Percentiles rank a stretch among this genome's conserved stretches.
Evolutionary conservation across 495 filamentous ascomycete genomes (phyloP).

Genomic region (Penicillium taxi): DNA sequence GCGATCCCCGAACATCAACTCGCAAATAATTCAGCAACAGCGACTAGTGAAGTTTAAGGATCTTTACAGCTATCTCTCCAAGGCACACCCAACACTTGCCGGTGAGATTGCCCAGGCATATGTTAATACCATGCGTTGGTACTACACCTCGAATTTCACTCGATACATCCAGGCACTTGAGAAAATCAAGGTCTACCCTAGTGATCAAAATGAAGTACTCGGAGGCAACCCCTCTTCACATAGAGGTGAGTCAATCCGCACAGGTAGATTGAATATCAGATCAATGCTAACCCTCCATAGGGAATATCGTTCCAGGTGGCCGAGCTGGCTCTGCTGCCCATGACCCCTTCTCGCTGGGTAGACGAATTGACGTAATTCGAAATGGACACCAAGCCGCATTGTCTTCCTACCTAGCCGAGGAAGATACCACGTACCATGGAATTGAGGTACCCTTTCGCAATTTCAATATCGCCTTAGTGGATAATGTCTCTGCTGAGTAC

Average conservation of each 20-base stretch:
- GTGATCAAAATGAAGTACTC: constrained; percentile 79
- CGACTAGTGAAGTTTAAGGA: constrained; percentile 81
- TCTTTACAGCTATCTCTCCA: constrained; percentile 72
- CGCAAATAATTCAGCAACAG: constrained; percentile 90
- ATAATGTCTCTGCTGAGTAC: constrained; percentile 93
- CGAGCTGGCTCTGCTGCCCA: constrained; percentile 55
- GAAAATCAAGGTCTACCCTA: constrained; percentile 70
- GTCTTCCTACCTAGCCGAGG: constrained; percentile 76
- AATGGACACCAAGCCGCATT: constrained; percentile 63
- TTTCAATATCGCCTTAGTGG: constrained; percentile 87
- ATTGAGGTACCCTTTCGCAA: constrained; percentile 85
- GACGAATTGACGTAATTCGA: constrained; percentile 71
- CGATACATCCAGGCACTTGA: constrained; percentile 77
- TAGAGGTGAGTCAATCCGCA: constrained; percentile 38
- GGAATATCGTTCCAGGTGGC: constrained; percentile 26
- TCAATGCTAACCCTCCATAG: constrained; percentile 12
- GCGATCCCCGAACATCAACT: constrained; percentile 88
- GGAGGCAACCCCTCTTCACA: constrained; percentile 66
- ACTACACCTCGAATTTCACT: constrained; percentile 85
- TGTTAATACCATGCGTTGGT: constrained; percentile 98
- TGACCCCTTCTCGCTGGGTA: constrained; percentile 81
- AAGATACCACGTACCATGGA: constrained; percentile 75
- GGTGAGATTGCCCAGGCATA: constrained; percentile 90
- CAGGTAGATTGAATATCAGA: not conserved
- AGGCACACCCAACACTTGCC: constrained; percentile 67